These are phyloP conservation scores for Antrodiella citrinella DNA, from an alignment of 768 basidiomycete genomes.

Conservation along the genomic window DNA sequence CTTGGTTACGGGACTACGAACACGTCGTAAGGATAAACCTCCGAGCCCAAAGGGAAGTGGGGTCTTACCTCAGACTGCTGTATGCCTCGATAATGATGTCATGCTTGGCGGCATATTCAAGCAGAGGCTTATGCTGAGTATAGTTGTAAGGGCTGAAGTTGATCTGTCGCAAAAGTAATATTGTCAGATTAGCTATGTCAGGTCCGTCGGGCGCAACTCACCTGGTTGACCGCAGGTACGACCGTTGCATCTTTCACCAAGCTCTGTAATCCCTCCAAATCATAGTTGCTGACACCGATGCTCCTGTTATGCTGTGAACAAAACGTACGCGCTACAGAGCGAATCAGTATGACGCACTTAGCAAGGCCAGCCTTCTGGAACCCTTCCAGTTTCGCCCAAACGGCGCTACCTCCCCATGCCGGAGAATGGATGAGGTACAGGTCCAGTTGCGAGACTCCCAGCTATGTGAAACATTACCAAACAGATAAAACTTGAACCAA, in stretches of 20 bases:
- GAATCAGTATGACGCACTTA: conserved; percentile 22
- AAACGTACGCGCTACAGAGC: too few relatives aligned
- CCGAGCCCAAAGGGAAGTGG: background rate
- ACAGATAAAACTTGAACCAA: background rate
- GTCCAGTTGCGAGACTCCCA: conserved; percentile 54
- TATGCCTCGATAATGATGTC: conserved; percentile 61
- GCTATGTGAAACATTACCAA: conserved; percentile 29
- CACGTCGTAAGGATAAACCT: background rate
- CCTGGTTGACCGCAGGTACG: conserved; percentile 69
- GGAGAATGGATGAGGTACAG: conserved; percentile 65
- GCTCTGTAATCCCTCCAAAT: conserved; percentile 39
- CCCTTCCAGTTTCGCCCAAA: conserved; percentile 52
- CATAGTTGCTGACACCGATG: conserved; percentile 70
- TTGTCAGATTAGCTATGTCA: background rate
- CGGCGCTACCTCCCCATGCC: conserved; percentile 22
- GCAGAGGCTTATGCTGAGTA: conserved; percentile 45
- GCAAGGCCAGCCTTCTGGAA: conserved; percentile 35
- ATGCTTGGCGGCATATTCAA: conserved; percentile 45
- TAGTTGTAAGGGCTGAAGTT: conserved; percentile 63
- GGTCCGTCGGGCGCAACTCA: conserved; percentile 16
- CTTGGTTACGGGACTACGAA: conserved; percentile 44
- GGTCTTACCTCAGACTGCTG: conserved; percentile 48
- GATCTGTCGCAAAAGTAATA: too few relatives aligned
- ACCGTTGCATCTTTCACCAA: conserved; percentile 42
- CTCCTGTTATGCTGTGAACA: conserved; percentile 38